A percentile compares a stretch with the other conserved stretches of the same genome.
Conservation (phyloP, 306 rosid species). For the Begonia loranthoides region DNA sequence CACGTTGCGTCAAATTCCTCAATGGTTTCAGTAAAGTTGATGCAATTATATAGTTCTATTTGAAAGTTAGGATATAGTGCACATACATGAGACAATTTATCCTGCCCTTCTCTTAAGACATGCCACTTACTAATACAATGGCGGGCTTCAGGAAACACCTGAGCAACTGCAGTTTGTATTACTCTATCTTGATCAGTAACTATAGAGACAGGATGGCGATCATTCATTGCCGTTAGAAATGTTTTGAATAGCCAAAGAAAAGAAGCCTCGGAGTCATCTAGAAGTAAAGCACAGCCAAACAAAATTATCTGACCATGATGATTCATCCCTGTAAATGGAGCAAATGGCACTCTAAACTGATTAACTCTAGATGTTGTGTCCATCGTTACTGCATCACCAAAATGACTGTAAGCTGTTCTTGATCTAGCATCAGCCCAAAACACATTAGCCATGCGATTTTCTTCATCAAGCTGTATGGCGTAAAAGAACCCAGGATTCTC, state of each 20-base stretch:
- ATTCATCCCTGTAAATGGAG: constrained; percentile 80
- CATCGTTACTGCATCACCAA: constrained; percentile 64
- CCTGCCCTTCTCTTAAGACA: constrained; percentile 89
- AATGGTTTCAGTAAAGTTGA: constrained; percentile 74
- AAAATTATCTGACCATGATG: constrained; percentile 80
- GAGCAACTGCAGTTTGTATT: constrained; percentile 63
- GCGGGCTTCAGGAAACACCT: constrained; percentile 74
- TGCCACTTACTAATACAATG: constrained; percentile 81
- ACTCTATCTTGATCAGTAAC: constrained; percentile 73
- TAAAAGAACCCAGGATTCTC: constrained; percentile 90
- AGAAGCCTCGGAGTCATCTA: constrained; percentile 83
- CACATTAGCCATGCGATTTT: constrained; percentile 63
- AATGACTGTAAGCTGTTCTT: constrained; percentile 74
- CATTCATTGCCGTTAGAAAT: constrained; percentile 78
- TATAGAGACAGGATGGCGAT: constrained; percentile 58
- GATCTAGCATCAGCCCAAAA: constrained; percentile 94
- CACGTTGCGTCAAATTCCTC: constrained; percentile 90
- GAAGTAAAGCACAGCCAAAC: constrained; percentile 86
- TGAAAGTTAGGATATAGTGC: constrained; percentile 61
- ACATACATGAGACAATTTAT: constrained; percentile 70
- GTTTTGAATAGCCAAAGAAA: constrained; percentile 75
- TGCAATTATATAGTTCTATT: constrained; percentile 71
- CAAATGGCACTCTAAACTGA: constrained; percentile 72
- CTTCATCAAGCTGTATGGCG: constrained; percentile 86
- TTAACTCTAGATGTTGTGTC: constrained; percentile 63